Percentiles rank a stretch among this genome's conserved stretches.
These are phyloP conservation scores for Trichodelitschia bisporula DNA, from an alignment of 495 filamentous ascomycete genomes.

Conservation along the genomic window DNA sequence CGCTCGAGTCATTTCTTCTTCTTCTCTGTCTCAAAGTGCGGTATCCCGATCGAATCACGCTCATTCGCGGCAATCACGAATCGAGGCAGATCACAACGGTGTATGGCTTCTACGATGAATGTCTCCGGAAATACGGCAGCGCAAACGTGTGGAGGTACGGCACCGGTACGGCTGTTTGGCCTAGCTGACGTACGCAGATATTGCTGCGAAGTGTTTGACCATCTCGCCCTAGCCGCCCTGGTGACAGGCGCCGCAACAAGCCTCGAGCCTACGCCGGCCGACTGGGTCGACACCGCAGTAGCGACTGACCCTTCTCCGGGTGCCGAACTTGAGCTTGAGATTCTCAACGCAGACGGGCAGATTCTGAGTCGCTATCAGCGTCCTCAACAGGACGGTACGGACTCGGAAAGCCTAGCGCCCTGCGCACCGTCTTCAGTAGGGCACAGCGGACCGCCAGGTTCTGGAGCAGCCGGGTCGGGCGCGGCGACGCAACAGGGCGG, in stretches of 20 bases:
- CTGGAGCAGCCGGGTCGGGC: slow-evolving; percentile 55
- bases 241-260: slow-evolving; percentile 70
- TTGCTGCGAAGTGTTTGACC: slow-evolving; percentile 97
- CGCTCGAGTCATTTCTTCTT: slow-evolving; percentile 83
- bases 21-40: slow-evolving; percentile 91
- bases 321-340: slow-evolving; percentile 74
- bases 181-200: slow-evolving; percentile 17
- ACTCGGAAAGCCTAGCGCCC: neutral
- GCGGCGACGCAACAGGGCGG: slow-evolving; percentile 43
- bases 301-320: slow-evolving; percentile 3
- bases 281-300: slow-evolving; percentile 14
- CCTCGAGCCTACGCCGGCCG: slow-evolving; percentile 27
- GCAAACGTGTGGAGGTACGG: slow-evolving; percentile 91
- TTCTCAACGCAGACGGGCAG: slow-evolving; percentile 57
- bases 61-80: slow-evolving; percentile 94
- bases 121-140: slow-evolving; percentile 82
- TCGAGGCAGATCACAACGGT: slow-evolving; percentile 94
- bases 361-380: slow-evolving; percentile 50
- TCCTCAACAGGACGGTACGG: slow-evolving; percentile 7
- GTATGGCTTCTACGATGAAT: slow-evolving; percentile 98
- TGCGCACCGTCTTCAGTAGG: neutral
- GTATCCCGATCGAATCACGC: slow-evolving; percentile 90
- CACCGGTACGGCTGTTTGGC: neutral
- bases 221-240: slow-evolving; percentile 82
- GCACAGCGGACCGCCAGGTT: slow-evolving; percentile 11